A percentile compares a stretch with the other conserved stretches of the same genome.
phyloP scores from a whole-genome alignment of 352 stramenopile species.

The Pythium phragmitis region DNA sequence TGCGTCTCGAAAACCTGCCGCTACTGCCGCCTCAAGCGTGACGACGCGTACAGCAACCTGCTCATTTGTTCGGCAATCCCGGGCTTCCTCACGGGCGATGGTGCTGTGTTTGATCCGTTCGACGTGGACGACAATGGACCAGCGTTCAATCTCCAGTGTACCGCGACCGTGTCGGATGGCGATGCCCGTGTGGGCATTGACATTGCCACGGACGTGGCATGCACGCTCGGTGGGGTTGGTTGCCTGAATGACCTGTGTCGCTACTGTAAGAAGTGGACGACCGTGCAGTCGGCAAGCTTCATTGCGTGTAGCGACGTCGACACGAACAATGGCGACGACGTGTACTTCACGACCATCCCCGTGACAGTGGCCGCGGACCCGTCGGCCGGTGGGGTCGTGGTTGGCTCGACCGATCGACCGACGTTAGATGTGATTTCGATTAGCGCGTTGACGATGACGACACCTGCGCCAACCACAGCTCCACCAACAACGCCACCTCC shows the following conservation, averaged over 20 bases:
- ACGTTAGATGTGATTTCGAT: background rate
- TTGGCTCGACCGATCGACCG: background rate
- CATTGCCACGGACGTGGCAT: conserved; percentile 18
- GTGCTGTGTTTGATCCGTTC: background rate
- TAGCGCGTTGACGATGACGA: background rate
- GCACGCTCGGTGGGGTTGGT: conserved; percentile 24
- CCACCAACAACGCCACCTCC: background rate
- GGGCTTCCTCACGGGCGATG: background rate
- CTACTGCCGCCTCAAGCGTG: conserved; percentile 4
- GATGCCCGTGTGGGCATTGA: conserved; percentile 24
- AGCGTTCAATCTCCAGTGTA: conserved; percentile 4
- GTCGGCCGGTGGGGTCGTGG: background rate
- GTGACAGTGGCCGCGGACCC: background rate
- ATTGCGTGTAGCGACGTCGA: conserved; percentile 8
- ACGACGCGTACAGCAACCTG: conserved; percentile 3
- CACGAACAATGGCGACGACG: conserved; percentile 9
- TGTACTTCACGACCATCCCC: background rate
- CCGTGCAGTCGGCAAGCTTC: conserved; percentile 22
- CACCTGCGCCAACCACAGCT: background rate
- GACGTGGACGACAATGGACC: background rate
- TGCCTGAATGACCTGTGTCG: conserved; percentile 28
- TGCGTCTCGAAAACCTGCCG: conserved; percentile 4
- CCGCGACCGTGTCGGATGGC: conserved; percentile 3
- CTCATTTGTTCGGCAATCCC: background rate
- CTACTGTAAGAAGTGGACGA: conserved; percentile 21